Base-by-base conservation (phyloP, 176 grass and related monocot species). In the Eremochloa ophiuroides region DNA sequence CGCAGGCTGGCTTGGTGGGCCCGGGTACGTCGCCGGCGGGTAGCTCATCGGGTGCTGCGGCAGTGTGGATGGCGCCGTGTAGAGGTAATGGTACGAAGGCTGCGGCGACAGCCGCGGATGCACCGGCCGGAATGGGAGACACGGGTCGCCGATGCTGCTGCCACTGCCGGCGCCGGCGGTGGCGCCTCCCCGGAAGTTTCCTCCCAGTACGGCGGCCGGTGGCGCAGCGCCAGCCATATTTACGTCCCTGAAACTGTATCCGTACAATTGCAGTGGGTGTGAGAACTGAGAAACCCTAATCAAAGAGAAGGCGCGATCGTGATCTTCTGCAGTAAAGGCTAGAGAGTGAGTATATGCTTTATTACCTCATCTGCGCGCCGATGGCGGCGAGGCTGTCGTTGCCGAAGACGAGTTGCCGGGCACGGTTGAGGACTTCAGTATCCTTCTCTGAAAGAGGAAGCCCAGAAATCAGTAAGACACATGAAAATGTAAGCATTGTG, bases 341-440 rank as follows among this genome's bases (percentile, higher is more conserved):
- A n/a, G n/a, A n/a, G 65, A 71, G 74, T 9, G 15, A 9, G 2
- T 10, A 39, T 28, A 1, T 65, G 71, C 11, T 13, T 33, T 65
- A 96, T 33, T 65, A 96, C 97, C 93, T 91, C 74, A 94, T 88
- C 31, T 90, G 91, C 6, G 84, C 75, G 29, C 86, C 86, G 47
- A 82, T 47, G 40, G 85, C 26, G 6, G 85, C 77, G 47, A 96
- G 88, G 35, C 84, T 78, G 29, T 99, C 93, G 72, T 99, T 99
- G 82, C 91, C 91, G 86, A 99, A 99, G 61, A 96, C 93, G 66
- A 99, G 93, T 66, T 99, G 97, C 56, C 97, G 91, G 53, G 97
- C 97, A 58, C 97, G 93, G 74, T 93, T 96, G 59, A 99, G 97
- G 58, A 91, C 94, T 80, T 99, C 97, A 8, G 97, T 99, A 77